Base-by-base conservation (phyloP, 768 basidiomycete genomes). In the Gymnopilus dilepis region DNA sequence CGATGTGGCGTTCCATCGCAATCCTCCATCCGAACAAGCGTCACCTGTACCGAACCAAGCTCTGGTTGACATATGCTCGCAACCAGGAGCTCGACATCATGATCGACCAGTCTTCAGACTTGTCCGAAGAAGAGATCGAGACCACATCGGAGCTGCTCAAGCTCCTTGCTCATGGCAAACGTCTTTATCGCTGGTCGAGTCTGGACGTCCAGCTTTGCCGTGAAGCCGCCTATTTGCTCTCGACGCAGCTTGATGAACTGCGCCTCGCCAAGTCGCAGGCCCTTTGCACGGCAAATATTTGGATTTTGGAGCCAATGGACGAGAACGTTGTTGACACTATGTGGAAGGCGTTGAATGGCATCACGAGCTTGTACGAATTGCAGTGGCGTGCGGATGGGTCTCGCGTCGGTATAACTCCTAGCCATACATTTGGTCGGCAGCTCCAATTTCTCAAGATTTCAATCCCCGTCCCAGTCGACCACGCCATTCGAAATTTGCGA, bases 1-100 rank as follows among this genome's bases (percentile, higher is more conserved):
- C 52, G 24, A 60, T 69, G 19, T 69, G 68, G 68, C 47, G 34
- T 7, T 40, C 50, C 4, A 58, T 69, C 57, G 37, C 52, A 21
- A 59, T 66, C 11, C 45, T 56, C 28, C 37, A 51, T 21, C 62
- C 65, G 2, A 61, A 33, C n/a, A 33, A 37, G 22, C 12, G 31
- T 4, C 65, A 66, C 42, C 19, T 63, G 8, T 45, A 59, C 42
- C 56, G 62, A 15, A 31, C 48, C 30, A 38, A 64, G 30, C 33
- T 63, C 40, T 63, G 62, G 56, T 28, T 63, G 48, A n/a, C 43
- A 2, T 52, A 50, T 8, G 51, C 34, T 21, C 21, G 37, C 3
- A 21, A 50, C 13, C 34, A 51, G 3, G 28, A 37, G 4, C 56
- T 66, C 38, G 52, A 45, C 7, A 59, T 66, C 11, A 30, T 41